Evolutionary conservation across 2,329 filamentous ascomycete species (phyloP).

Genomic region (Penicillium janthinellum): DNA sequence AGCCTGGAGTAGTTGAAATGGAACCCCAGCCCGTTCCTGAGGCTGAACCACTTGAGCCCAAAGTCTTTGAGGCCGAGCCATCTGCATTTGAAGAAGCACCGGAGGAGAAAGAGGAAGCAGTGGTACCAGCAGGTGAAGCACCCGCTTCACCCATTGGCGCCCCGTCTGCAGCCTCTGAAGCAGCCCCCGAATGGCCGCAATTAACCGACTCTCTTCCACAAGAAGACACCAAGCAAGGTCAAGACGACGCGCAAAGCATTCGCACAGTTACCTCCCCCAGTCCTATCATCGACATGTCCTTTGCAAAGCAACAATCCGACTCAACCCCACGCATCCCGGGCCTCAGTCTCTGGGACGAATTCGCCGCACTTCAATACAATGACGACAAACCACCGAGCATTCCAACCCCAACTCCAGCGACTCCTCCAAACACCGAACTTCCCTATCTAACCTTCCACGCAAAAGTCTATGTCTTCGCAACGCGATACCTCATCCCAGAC

Average conservation of each 20-base stretch:
- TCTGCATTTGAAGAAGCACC: conserved; percentile 1
- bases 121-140: background rate
- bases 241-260: background rate
- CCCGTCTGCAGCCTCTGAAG: background rate
- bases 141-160: background rate
- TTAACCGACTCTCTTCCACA: background rate
- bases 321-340: conserved; percentile 34
- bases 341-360: conserved; percentile 44
- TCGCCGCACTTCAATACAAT: conserved; percentile 38
- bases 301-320: conserved; percentile 39
- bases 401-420: conserved; percentile 11
- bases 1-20: conserved; percentile 15
- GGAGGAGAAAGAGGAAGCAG: conserved; percentile 1
- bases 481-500: conserved; percentile 43
- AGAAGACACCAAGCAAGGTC: background rate
- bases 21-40: conserved; percentile 6
- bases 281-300: conserved; percentile 40
- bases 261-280: background rate
- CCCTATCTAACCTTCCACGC: conserved; percentile 47
- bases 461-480: conserved; percentile 49
- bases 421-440: conserved; percentile 23
- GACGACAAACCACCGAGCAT: conserved; percentile 23
- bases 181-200: background rate
- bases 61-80: background rate
- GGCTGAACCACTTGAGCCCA: background rate